A percentile compares a stretch with the other conserved stretches of the same genome.
Evolutionary conservation across 257 asterid species (phyloP).

Genomic region (Plantago ovata): DNA sequence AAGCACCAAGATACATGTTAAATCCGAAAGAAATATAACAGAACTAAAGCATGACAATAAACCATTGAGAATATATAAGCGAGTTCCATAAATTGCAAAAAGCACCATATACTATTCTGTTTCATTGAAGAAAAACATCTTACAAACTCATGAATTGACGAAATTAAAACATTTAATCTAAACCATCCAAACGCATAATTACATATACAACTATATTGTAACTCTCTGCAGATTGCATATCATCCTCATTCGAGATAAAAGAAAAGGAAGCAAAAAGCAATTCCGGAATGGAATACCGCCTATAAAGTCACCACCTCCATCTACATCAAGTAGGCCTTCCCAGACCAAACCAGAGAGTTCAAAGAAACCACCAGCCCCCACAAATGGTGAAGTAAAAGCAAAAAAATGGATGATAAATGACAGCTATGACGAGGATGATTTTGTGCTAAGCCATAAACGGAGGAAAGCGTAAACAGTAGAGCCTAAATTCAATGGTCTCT

Average conservation of each 20-base stretch:
- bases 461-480: conserved; percentile 44
- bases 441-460: conserved; percentile 60
- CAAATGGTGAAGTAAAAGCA: conserved; percentile 56
- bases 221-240: too few species aligned
- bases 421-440: conserved; percentile 53
- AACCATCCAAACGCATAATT: too few species aligned
- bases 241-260: conserved; percentile 78
- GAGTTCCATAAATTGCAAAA: too few species aligned
- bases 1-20: too few species aligned
- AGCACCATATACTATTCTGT: too few species aligned
- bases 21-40: too few species aligned
- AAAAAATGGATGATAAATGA: conserved; percentile 47
- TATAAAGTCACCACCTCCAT: conserved; percentile 55
- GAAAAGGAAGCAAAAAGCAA: conserved; percentile 82
- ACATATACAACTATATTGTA: too few species aligned
- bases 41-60: too few species aligned
- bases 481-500: neutral
- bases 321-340: conserved; percentile 21
- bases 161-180: too few species aligned
- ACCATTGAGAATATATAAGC: too few species aligned
- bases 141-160: too few species aligned
- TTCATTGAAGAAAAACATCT: too few species aligned
- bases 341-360: conserved; percentile 50
- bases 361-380: conserved; percentile 43
- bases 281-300: conserved; percentile 56